Base-by-base conservation (phyloP, 2,329 filamentous ascomycete genomes). In the Apiospora phragmitis region DNA sequence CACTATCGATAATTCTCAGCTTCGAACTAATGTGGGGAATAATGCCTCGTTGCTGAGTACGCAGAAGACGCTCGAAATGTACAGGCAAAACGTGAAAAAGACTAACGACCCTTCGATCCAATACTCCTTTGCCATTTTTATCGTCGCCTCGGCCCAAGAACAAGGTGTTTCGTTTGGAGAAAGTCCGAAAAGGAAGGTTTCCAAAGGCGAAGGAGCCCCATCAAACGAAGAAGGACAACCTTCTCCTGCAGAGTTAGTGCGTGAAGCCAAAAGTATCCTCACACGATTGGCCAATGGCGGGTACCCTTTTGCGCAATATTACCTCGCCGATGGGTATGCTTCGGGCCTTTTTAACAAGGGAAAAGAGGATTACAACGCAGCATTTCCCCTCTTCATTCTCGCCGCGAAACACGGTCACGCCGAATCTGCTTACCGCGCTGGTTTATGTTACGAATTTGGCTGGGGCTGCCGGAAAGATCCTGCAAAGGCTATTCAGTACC, bases 251-350 rank as follows among this genome's bases (percentile, higher is more conserved):
- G 91, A 94, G 74, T 85, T 98, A 72, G 85, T 97, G 65, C 90
- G 91, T 45, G 96, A 99, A 86, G 95, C 96, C 71, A 93, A 94
- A 78, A 90, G 91, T 72, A 98, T 98, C 76, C 84, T 99, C 62
- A 94, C 97, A 82, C 92, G 91, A 73, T 87, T 98, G 68, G 88
- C 95, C 24, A 95, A 95, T 82, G 91, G 91, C 71, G 94, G 94
- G 65, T 98, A 98, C 80, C 96, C 96, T 0, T 98, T 98, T 81
- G 96, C 96, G 4, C 96, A 99, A 81, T 99, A 99, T 83, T 98
- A 98, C 80, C 90, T 99, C 16, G 96, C 91, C 26, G 96, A 99
- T 79, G 96, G 96, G 1, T 97, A 94, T 79, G 94, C 94, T 2
- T 98, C 95, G 7, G 96, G 96, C 0, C 86, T 99, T 32, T 98